Conservation (phyloP, 331 rosid species). For the Acacia pycnantha region DNA sequence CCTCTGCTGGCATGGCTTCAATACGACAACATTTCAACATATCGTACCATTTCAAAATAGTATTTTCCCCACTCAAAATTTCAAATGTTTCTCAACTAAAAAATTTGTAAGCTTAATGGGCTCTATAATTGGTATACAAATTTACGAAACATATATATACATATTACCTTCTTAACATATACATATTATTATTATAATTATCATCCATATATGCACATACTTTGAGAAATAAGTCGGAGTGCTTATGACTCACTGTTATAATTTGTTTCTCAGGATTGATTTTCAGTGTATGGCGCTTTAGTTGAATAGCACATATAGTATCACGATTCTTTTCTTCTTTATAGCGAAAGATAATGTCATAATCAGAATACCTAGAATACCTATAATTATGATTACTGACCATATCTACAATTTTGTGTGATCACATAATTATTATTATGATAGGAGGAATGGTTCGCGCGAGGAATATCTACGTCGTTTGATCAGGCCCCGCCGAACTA, state of each 20-base stretch:
- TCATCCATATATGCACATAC: neutral
- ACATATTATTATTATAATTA: too few relatives aligned
- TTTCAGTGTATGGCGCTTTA: too few relatives aligned
- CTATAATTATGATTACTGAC: neutral
- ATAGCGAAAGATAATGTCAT: neutral
- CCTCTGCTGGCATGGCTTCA: neutral
- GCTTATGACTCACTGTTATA: neutral
- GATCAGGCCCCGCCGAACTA: neutral
- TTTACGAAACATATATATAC: neutral
- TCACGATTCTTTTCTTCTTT: neutral
- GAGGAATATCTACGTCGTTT: neutral
- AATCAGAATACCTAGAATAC: neutral
- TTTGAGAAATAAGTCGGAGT: neutral
- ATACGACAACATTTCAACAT: neutral
- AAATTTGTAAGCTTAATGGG: neutral
- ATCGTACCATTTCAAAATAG: neutral
- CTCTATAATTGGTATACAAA: neutral
- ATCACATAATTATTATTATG: neutral
- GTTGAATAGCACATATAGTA: neutral
- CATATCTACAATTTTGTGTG: neutral
- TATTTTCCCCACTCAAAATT: neutral
- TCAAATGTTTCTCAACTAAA: neutral
- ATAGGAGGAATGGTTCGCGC: neutral
- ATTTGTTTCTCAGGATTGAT: neutral
- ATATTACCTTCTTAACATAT: too few relatives aligned